Base-by-base conservation (phyloP, 2,329 filamentous ascomycete genomes). In the Trichophyton simii region DNA sequence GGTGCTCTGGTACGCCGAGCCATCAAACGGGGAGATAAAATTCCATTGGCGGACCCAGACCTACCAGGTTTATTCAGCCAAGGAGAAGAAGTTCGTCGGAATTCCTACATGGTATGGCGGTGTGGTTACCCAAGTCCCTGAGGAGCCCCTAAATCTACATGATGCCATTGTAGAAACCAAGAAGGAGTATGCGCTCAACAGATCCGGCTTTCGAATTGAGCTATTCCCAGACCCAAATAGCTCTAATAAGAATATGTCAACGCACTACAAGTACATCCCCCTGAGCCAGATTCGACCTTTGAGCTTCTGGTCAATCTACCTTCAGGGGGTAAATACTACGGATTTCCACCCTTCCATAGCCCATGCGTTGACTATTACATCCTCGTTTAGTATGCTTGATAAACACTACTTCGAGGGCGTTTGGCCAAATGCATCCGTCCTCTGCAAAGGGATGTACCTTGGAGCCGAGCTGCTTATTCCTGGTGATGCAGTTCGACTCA, bases 131-230 rank as follows among this genome's bases (percentile, higher is more conserved):
- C 79, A 85, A 66, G 70, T 75, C 3, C 78, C 82, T 0, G 70
- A 74, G 0, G 77, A 80, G 25, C 67, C 75, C 0, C 66, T 70
- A 1, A 68, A 71, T 7, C 71, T 78, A 15, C 72, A 77, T n/a
- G 80, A 83, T 61, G 69, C 83, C 2, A 67, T 75, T 22, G 65
- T 71, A 3, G 68, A 76, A 11, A 70, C 75, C 2, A 59, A 70
- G 0, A 77, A 79, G 55, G 66, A 71, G 41, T 72, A 67, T 38
- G 75, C 71, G 11, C 69, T 83, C 11, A 80, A 77, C 60, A 77
- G 78, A 62, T 78, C 78, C 28, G 82, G 82, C 0, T 80, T 83
- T 61, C 78, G 83, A 0, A 73, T 86, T 1, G 83, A 86, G 65
- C 81, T 80, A 0, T 70, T 84, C 11, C 77, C 82, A 0, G 71